Evolutionary conservation across 2,329 filamentous ascomycete genomes (phyloP).

Genomic region (Ceratocystis destructans): DNA sequence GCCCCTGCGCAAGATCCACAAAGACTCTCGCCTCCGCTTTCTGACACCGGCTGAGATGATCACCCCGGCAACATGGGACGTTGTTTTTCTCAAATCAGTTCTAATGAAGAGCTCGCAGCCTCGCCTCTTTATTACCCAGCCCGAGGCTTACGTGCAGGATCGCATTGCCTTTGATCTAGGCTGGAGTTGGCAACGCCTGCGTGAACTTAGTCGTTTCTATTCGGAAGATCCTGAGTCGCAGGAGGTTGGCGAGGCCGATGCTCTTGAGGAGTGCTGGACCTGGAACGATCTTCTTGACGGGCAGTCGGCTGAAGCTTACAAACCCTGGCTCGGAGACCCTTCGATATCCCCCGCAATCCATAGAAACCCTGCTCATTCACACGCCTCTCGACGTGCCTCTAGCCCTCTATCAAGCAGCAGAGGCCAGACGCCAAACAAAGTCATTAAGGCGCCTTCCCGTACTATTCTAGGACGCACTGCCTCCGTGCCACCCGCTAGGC

Average conservation of each 20-base stretch:
- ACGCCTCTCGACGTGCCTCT: constrained; percentile 28
- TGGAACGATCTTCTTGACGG: constrained; percentile 53
- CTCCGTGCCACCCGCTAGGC: constrained; percentile 36
- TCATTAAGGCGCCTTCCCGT: constrained; percentile 33
- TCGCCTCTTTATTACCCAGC: constrained; percentile 62
- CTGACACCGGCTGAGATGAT: constrained; percentile 58
- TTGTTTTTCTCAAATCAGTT: constrained; percentile 55
- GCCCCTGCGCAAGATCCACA: constrained; percentile 63
- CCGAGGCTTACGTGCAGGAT: constrained; percentile 60
- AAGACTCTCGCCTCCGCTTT: constrained; percentile 58
- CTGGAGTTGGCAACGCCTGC: constrained; percentile 60
- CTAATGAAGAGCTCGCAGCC: constrained; percentile 58
- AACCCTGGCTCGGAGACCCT: background rate
- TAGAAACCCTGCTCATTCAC: constrained; percentile 6
- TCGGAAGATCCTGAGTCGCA: constrained; percentile 31
- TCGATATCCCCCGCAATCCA: background rate
- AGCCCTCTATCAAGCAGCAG: constrained; percentile 27
- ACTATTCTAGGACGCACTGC: constrained; percentile 35
- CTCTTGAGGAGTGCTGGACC: constrained; percentile 52
- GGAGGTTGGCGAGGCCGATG: constrained; percentile 47
- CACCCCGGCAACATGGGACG: constrained; percentile 57
- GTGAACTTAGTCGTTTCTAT: constrained; percentile 46
- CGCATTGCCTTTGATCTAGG: constrained; percentile 36
- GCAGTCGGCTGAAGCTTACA: constrained; percentile 21
- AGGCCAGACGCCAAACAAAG: constrained; percentile 31